Evolutionary conservation across 495 filamentous ascomycete species (phyloP), one percentile per base, ranked within the genome.

Genomic region (Halenospora varia): DNA sequence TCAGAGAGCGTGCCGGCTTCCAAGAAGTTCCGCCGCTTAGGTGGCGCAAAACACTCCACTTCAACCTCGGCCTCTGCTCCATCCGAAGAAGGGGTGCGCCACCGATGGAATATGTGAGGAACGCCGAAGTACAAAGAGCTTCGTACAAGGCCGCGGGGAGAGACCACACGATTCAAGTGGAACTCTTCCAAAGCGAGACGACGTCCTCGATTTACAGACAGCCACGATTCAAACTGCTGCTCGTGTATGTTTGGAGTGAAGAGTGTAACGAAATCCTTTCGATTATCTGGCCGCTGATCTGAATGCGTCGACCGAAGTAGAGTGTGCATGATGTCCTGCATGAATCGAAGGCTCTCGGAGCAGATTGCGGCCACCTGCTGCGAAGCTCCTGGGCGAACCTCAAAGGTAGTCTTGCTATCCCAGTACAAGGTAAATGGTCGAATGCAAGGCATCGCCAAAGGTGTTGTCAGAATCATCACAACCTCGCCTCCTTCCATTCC

Each of bases 111-210:
- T 17, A 47, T 47, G n/a, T 47, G n/a, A 47, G 44, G 44, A 17
- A 22, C 20, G 20, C 44, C 44, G 20, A 17, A 47, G 44, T 17
- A 22, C n/a, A 47, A 47, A 22, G 44, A 22, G 44, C 44, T 47
- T 17, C 44, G 44, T 47, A 47, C n/a, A 47, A 47, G 44, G 20
- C 44, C 44, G 20, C n/a, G n/a, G 44, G 44, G 20, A 47, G 15
- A 47, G n/a, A 47, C 44, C 4, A 8, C 44, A 47, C 44, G 44
- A 47, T 47, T 35, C 13, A 35, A 35, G 29, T 35, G 17, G 47
- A 50, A 50, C 47, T 50, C 47, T 50, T 50, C 24, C 17, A 50
- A 26, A 50, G 47, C 47, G 24, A 50, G 19, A 50, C 47, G 15
- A 17, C 44, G 15, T 47, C 44, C 44, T 22, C 44, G 44, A 47